These are phyloP conservation scores for Fonsecaea pedrosoi DNA, from an alignment of 2,329 filamentous ascomycete species.

Conservation along the genomic window DNA sequence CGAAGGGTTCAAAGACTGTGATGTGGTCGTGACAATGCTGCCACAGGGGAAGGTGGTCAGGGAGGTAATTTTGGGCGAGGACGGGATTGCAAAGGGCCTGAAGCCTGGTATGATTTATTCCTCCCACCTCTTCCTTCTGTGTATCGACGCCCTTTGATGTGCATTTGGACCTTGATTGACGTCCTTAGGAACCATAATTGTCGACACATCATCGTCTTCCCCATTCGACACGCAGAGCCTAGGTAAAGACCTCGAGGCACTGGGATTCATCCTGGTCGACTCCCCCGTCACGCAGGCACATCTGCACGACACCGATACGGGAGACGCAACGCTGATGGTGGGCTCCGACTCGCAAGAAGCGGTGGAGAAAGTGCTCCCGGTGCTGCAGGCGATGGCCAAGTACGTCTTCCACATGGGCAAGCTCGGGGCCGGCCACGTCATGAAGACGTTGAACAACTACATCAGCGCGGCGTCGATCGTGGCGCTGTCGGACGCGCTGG, in stretches of 20 bases:
- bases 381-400: conserved; percentile 36
- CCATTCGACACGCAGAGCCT: conserved; percentile 36
- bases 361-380: conserved; percentile 31
- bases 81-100: conserved; percentile 42
- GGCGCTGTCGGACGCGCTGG: conserved; percentile 33
- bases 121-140: not conserved
- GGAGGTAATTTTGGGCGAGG: conserved; percentile 42
- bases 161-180: not conserved
- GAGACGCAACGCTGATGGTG: conserved; percentile 38
- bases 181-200: conserved; percentile 29
- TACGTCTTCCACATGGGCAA: conserved; percentile 38
- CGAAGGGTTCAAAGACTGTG: conserved; percentile 44
- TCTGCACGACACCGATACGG: conserved; percentile 36
- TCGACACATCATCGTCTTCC: conserved; percentile 38
- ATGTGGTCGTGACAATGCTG: conserved; percentile 47
- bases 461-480: conserved; percentile 35
- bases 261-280: conserved; percentile 34
- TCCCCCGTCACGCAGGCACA: conserved; percentile 36
- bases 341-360: conserved; percentile 32
- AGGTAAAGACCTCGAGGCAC: conserved; percentile 29
- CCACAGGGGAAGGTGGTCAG: conserved; percentile 46
- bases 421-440: conserved; percentile 34
- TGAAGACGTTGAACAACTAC: conserved; percentile 40
- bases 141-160: not conserved
- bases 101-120: conserved; percentile 42